Evolutionary conservation across 768 basidiomycete genomes (phyloP), one percentile per base, ranked within the genome.

Genomic region (Rhizopogon vinicolor): DNA sequence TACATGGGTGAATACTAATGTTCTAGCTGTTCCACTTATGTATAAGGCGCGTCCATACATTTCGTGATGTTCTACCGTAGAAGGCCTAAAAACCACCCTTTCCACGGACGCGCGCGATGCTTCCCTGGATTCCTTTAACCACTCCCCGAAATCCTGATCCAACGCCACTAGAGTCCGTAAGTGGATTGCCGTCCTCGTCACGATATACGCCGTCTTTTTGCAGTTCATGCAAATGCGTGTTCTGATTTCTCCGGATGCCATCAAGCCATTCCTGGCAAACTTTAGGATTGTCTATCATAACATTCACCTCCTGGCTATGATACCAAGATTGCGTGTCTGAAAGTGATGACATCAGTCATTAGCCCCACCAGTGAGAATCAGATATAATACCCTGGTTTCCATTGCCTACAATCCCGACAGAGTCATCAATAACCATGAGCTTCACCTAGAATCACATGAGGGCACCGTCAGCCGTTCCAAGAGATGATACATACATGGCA

Each of bases 281-380:
- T 40, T 72, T 68, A n/a, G 73, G 67, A 22, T 75, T 78, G 65
- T 86, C 84, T 44, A 85, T 72, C 75, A 86, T 78, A 55, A 85
- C 69, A 64, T 89, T 88, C 60, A 82, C 75, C 61, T 89, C 87
- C 57, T 85, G 82, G 42, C 81, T 83, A 66, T 89, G 87, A 72
- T 77, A 87, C 85, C 86, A 88, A 5, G 78, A 80, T 62, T 88
- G 86, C 7, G 82, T 79, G 56, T 85, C 84, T 77, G 62, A 41
- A 31, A 67, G 44, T 57, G 51, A 44, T 44, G 19, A 22, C 19
- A 19, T 41, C 49, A n/a, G 37, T 50, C 16, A 41, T 9, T 13
- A 29, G 4, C 13, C 25, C 35, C 22, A 16, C 9, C 9, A 5
- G 45, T 22, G 39, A 44, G 37, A 14, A 45, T 12, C 22, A 37